Percentiles rank a stretch among this genome's conserved stretches.
phyloP scores from a whole-genome alignment of 1,284 basidiomycete species.

The Takashimella koratensis region DNA sequence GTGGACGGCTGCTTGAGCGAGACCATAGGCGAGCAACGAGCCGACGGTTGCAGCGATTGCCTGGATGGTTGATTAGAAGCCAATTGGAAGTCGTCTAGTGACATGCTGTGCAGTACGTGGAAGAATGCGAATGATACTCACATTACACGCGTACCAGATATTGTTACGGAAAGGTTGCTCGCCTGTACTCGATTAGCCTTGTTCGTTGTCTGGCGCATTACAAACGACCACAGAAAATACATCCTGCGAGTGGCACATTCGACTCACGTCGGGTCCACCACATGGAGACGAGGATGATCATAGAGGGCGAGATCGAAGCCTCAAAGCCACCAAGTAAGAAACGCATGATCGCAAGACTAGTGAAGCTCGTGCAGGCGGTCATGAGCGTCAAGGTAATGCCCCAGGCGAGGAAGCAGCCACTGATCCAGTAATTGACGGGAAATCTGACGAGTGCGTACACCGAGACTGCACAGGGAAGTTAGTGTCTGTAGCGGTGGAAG shows the following conservation, averaged over 20 bases:
- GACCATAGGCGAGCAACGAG: conserved; percentile 33
- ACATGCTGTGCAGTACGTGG: background rate
- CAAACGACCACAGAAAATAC: background rate
- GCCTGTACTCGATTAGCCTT: background rate
- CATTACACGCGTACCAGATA: conserved; percentile 25
- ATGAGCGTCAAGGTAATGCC: conserved; percentile 17
- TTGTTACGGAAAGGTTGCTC: conserved; percentile 24
- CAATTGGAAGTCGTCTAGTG: background rate
- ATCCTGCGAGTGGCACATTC: background rate
- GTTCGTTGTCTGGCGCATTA: background rate
- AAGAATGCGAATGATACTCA: conserved; percentile 19
- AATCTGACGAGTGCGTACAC: conserved; percentile 29
- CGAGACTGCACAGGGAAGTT: too few species aligned
- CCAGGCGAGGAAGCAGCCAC: conserved; percentile 27
- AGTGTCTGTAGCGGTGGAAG: too few species aligned
- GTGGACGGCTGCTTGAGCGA: conserved; percentile 29
- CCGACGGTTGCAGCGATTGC: conserved; percentile 20
- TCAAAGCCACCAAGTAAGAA: conserved; percentile 33
- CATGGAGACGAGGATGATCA: conserved; percentile 27
- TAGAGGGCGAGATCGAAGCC: conserved; percentile 23
- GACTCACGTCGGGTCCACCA: conserved; percentile 37
- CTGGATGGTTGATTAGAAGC: conserved; percentile 12
- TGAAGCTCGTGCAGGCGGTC: conserved; percentile 18
- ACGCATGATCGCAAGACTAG: conserved; percentile 18
- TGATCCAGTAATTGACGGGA: conserved; percentile 32